Conservation (phyloP, 1,284 basidiomycete species). For the Tremellales sp. region DNA sequence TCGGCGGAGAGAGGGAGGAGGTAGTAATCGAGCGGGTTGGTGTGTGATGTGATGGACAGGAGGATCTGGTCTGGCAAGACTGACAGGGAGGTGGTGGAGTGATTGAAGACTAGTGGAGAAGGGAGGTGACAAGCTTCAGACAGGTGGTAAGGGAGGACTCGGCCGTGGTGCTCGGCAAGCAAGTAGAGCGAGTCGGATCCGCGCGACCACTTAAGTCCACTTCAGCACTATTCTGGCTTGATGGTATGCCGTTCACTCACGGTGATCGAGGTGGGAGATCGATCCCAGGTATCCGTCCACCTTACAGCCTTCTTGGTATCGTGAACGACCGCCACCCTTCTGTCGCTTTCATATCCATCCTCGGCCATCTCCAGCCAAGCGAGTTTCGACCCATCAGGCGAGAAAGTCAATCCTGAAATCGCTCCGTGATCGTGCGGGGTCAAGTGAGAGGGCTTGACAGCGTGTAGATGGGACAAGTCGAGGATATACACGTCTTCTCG, state of each 20-base stretch:
- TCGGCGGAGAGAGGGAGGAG: slow-evolving; percentile 59
- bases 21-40: slow-evolving; percentile 22
- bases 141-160: slow-evolving; percentile 42
- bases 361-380: slow-evolving; percentile 81
- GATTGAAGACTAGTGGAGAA: slow-evolving; percentile 37
- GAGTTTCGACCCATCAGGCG: slow-evolving; percentile 61
- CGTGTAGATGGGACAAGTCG: slow-evolving; percentile 24
- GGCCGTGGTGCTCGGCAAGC: slow-evolving; percentile 67
- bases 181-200: slow-evolving; percentile 67
- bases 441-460: slow-evolving; percentile 42
- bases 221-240: background rate
- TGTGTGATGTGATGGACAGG: slow-evolving; percentile 22
- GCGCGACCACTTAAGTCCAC: slow-evolving; percentile 59
- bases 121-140: slow-evolving; percentile 31
- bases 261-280: slow-evolving; percentile 61
- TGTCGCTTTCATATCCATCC: slow-evolving; percentile 76
- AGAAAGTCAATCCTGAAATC: slow-evolving; percentile 65
- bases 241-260: slow-evolving; percentile 51
- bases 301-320: slow-evolving; percentile 42
- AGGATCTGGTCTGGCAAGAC: slow-evolving; percentile 21
- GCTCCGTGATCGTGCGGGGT: slow-evolving; percentile 81
- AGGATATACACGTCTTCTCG: slow-evolving; percentile 49
- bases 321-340: slow-evolving; percentile 66
- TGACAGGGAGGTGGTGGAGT: slow-evolving; percentile 26
- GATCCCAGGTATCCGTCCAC: slow-evolving; percentile 72